A percentile compares a stretch with the other conserved stretches of the same genome.
Conservation (phyloP, 441 rosid species). For the Mallotus japonicus region DNA sequence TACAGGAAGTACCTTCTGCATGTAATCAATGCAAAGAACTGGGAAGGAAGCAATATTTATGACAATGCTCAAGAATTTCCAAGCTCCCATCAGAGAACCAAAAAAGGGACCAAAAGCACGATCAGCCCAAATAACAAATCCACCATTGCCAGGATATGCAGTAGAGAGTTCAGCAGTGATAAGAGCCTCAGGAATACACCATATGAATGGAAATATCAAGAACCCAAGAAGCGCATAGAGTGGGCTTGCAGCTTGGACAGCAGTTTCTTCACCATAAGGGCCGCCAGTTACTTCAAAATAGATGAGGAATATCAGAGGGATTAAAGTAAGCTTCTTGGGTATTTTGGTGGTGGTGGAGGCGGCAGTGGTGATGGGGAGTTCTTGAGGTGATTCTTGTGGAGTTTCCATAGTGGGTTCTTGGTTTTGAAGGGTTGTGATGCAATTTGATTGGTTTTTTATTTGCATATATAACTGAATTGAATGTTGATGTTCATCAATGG, state of each 20-base stretch:
- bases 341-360: conserved; percentile 1
- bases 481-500: too few species aligned
- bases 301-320: conserved; percentile 77
- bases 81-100: conserved; percentile 77
- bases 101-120: conserved; percentile 67
- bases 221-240: conserved; percentile 60
- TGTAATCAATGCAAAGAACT: conserved; percentile 56
- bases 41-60: conserved; percentile 79
- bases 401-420: background rate
- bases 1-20: conserved; percentile 49
- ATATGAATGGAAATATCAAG: conserved; percentile 45
- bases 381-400: background rate
- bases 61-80: conserved; percentile 72
- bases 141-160: conserved; percentile 74
- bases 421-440: background rate
- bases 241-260: conserved; percentile 75
- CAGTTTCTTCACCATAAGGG: conserved; percentile 76
- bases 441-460: too few species aligned
- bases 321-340: conserved; percentile 52
- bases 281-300: conserved; percentile 90
- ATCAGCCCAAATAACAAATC: conserved; percentile 78
- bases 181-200: conserved; percentile 57
- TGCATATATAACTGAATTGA: too few species aligned
- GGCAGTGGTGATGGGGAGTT: conserved; percentile 10
- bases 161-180: conserved; percentile 69